Percentiles rank a stretch among this genome's conserved stretches.
phyloP scores from a whole-genome alignment of 768 basidiomycete species.

The Rhizopogon sp. region DNA sequence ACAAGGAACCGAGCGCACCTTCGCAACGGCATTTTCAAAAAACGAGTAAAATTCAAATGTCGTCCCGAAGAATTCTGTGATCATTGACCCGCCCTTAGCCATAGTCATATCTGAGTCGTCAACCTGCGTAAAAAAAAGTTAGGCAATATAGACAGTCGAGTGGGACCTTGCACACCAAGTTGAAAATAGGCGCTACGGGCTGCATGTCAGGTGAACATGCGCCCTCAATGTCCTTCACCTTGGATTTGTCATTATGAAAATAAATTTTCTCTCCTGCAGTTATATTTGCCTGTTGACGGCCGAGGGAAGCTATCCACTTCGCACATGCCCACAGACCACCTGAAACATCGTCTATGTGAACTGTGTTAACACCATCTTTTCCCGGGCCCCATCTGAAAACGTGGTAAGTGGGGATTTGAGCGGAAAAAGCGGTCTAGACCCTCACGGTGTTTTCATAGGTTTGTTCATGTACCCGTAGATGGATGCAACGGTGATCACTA shows the following conservation, averaged over 20 bases:
- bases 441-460: slow-evolving; percentile 82
- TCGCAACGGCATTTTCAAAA: slow-evolving; percentile 60
- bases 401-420: slow-evolving; percentile 5
- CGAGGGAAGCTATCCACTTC: slow-evolving; percentile 63
- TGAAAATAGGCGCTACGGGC: slow-evolving; percentile 74
- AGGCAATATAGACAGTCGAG: background rate
- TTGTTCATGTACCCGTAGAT: slow-evolving; percentile 81
- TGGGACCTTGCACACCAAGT: slow-evolving; percentile 46
- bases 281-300: slow-evolving; percentile 58
- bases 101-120: slow-evolving; percentile 75
- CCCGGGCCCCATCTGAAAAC: slow-evolving; percentile 70
- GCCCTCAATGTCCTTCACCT: slow-evolving; percentile 58
- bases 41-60: slow-evolving; percentile 78
- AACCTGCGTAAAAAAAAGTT: slow-evolving; percentile 37
- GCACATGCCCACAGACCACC: slow-evolving; percentile 73
- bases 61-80: slow-evolving; percentile 72
- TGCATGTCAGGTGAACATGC: slow-evolving; percentile 51
- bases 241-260: slow-evolving; percentile 66
- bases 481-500: slow-evolving; percentile 68
- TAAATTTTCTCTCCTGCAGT: slow-evolving; percentile 62
- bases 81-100: slow-evolving; percentile 56
- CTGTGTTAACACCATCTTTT: slow-evolving; percentile 66
- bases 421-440: slow-evolving; percentile 3
- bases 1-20: slow-evolving; percentile 35
- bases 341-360: slow-evolving; percentile 79